phyloP scores from a whole-genome alignment of 2,329 filamentous ascomycete genomes.

The Botrytis medusae region DNA sequence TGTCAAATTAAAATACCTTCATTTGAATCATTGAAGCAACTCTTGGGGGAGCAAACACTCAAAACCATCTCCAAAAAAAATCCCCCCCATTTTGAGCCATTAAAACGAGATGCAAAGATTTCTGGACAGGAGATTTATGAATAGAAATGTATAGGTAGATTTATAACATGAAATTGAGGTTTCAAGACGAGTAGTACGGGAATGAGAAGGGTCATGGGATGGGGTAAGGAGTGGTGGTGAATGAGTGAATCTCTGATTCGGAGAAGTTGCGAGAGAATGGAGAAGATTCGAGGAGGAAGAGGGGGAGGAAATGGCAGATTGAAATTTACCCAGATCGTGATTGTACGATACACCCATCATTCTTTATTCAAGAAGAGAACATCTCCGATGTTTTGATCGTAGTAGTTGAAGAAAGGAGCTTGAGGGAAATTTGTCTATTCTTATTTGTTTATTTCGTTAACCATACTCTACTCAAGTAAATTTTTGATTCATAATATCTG shows the following conservation, averaged over 20 bases:
- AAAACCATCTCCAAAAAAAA: too few relatives aligned
- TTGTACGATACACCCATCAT: neutral
- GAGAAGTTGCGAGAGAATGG: neutral
- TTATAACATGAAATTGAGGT: neutral
- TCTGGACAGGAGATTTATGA: too few relatives aligned
- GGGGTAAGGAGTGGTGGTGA: neutral
- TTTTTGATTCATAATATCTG: neutral
- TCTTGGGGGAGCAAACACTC: too few relatives aligned
- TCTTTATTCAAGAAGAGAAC: neutral
- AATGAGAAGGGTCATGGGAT: neutral
- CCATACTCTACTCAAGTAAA: neutral
- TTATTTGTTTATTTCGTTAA: too few relatives aligned
- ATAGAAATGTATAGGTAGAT: too few relatives aligned
- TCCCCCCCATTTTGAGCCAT: too few relatives aligned
- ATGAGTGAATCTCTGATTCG: neutral
- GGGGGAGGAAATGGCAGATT: neutral
- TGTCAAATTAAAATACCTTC: too few relatives aligned
- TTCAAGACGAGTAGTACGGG: fast-evolving
- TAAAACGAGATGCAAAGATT: too few relatives aligned
- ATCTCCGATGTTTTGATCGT: neutral
- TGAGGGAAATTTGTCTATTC: neutral
- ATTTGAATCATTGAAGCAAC: too few relatives aligned
- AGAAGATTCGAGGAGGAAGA: neutral
- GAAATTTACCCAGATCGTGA: neutral
- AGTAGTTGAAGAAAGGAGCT: neutral